phyloP scores from a whole-genome alignment of 768 basidiomycete genomes.

The Termitomyces sp. region DNA sequence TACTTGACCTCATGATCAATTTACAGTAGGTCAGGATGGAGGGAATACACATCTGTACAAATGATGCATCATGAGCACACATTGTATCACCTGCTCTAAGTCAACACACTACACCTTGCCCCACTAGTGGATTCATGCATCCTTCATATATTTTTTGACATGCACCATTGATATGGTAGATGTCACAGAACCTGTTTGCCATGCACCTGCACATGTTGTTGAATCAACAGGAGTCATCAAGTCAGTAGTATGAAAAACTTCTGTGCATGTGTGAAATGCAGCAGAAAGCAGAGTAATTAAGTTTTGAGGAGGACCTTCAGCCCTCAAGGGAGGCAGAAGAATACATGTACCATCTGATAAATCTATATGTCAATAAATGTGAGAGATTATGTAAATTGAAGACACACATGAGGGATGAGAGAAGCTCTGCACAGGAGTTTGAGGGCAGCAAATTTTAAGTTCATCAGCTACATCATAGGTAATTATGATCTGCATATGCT shows the following conservation, averaged over 20 bases:
- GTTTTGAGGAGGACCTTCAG: conserved; percentile 2
- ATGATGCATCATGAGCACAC: conserved; percentile 26
- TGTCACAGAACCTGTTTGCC: background rate
- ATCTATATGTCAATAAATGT: conserved; percentile 13
- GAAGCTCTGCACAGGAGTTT: background rate
- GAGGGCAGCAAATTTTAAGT: background rate
- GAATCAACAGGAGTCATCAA: no score
- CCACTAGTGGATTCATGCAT: conserved; percentile 20
- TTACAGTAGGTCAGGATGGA: background rate
- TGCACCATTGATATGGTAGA: conserved; percentile 12
- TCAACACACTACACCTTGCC: conserved; percentile 26
- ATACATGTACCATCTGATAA: conserved; percentile 24
- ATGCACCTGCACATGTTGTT: background rate
- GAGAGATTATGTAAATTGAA: background rate
- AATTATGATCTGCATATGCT: conserved; percentile 16
- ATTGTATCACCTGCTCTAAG: conserved; percentile 28
- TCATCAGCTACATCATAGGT: conserved; percentile 9
- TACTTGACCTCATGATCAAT: conserved; percentile 23
- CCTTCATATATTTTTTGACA: conserved; percentile 9
- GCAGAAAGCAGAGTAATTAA: conserved; percentile 15
- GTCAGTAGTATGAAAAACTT: background rate
- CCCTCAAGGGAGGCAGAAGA: conserved; percentile 19
- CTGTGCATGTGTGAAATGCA: background rate
- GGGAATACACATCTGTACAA: conserved; percentile 26
- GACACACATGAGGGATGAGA: background rate